phyloP scores from a whole-genome alignment of 176 grass and related monocot genomes.

The Juncus effusus region DNA sequence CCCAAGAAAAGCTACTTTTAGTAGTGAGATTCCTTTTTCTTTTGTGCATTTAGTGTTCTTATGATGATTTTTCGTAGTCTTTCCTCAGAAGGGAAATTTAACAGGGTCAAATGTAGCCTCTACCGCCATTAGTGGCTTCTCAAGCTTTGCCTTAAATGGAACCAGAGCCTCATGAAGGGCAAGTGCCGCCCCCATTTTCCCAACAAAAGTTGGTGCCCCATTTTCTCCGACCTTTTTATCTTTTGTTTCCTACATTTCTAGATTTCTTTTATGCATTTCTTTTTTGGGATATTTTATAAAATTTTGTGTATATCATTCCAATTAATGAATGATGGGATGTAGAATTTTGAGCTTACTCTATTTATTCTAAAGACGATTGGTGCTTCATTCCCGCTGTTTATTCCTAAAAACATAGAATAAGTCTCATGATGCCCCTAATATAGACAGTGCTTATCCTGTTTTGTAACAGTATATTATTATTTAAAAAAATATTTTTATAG shows the following conservation, averaged over 20 bases:
- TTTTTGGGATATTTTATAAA: neutral
- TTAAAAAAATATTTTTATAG: neutral
- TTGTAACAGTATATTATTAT: no score
- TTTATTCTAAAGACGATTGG: neutral
- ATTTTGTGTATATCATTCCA: neutral
- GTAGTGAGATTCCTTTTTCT: neutral
- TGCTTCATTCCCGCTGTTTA: neutral
- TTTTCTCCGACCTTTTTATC: neutral
- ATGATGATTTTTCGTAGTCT: neutral
- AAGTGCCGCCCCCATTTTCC: slow-evolving; percentile 6
- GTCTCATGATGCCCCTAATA: neutral
- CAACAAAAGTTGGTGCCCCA: slow-evolving; percentile 22
- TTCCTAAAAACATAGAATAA: neutral
- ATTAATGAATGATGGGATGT: neutral
- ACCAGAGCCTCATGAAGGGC: slow-evolving; percentile 1
- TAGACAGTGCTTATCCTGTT: no score
- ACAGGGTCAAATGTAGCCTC: neutral
- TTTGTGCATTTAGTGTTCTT: neutral
- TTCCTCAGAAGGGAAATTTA: slow-evolving; percentile 16
- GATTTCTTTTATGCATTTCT: neutral
- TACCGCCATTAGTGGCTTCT: no score
- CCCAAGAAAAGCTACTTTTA: no score
- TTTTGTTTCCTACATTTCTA: no score
- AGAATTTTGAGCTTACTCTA: no score
- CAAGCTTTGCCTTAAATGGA: neutral